phyloP scores from a whole-genome alignment of 768 basidiomycete genomes.

The Suillus placidus region DNA sequence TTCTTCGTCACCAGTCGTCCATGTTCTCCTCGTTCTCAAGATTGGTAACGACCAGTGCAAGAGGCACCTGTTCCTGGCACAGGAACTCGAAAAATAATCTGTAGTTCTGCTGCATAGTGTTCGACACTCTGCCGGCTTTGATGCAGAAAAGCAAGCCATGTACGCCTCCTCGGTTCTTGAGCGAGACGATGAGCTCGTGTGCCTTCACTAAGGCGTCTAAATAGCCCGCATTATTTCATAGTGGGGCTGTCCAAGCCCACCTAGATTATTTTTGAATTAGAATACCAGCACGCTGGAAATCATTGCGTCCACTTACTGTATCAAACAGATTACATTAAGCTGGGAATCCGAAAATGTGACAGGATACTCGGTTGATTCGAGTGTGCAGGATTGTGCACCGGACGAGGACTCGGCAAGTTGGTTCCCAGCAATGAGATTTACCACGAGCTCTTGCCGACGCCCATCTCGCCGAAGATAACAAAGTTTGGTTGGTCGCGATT shows the following conservation, averaged over 20 bases:
- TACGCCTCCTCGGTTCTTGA: conserved; percentile 38
- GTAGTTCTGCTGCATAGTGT: conserved; percentile 11
- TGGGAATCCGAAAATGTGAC: too few relatives aligned
- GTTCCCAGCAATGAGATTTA: not conserved
- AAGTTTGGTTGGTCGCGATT: not conserved
- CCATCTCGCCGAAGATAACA: not conserved
- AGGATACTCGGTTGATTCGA: too few relatives aligned
- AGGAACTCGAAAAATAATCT: too few relatives aligned
- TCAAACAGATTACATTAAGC: too few relatives aligned
- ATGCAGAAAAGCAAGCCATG: conserved; percentile 43
- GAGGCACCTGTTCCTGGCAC: too few relatives aligned
- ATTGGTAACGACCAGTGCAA: too few relatives aligned
- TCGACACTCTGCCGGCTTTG: conserved; percentile 32
- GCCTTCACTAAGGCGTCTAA: conserved; percentile 31
- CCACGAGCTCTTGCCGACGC: not conserved
- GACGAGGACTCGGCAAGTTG: not conserved
- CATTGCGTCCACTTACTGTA: too few relatives aligned
- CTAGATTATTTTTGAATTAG: too few relatives aligned
- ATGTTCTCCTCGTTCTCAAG: too few relatives aligned
- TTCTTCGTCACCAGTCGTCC: too few relatives aligned
- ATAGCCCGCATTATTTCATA: conserved; percentile 25
- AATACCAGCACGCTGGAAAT: too few relatives aligned
- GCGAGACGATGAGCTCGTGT: conserved; percentile 34
- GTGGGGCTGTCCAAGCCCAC: conserved; percentile 31
- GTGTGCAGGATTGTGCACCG: too few relatives aligned